Base-by-base conservation (phyloP, 2,329 filamentous ascomycete species). In the Hymenoscyphus albidus region DNA sequence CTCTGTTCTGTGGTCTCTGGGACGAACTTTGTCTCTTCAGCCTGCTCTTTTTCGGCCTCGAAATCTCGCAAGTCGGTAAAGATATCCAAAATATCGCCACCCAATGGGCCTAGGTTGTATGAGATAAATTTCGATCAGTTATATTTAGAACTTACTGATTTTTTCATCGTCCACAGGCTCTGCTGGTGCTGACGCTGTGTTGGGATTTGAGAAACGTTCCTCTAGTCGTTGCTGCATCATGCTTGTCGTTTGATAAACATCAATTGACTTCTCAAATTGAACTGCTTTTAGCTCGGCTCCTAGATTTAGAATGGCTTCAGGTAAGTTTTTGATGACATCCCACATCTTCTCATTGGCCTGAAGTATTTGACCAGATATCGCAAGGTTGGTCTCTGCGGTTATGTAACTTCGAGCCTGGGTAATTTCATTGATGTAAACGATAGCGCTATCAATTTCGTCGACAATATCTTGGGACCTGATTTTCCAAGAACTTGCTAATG, bases 381-480 rank as follows among this genome's bases (percentile, higher is more conserved):
- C 56, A 31, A 58, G 32, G 12, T 58, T 58, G 12, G 32, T 40
- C 38, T 58, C 56, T 10, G 31, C 56, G n/a, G 35, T 38, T 18
- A 58, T n/a, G 35, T 18, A 38, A n/a, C 35, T 58, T 22, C 56
- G 56, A 6, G 32, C 31, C 13, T 58, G 56, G n/a, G 32, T 58
- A 22, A 58, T 58, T n/a, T 40, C 35, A 14, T 58, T 58, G 56
- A 58, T 58, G n/a, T 58, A 18, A 35, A n/a, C 38, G 6, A 58
- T 40, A 22, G 31, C n/a, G 3, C 9, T 14, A 18, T 58, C 56
- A 58, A 58, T 58, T 35, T 58, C 56, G 31, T 39, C 56, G 10
- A 58, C 56, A 14, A 58, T 16, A 12, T 40, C 56, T 18, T 58
- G 56, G 14, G 40, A 58, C 14, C 35, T 10, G 38, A 40, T 58